A percentile compares a stretch with the other conserved stretches of the same genome.
Conservation (phyloP, 2,329 filamentous ascomycete genomes). For the Cryphonectria japonica region DNA sequence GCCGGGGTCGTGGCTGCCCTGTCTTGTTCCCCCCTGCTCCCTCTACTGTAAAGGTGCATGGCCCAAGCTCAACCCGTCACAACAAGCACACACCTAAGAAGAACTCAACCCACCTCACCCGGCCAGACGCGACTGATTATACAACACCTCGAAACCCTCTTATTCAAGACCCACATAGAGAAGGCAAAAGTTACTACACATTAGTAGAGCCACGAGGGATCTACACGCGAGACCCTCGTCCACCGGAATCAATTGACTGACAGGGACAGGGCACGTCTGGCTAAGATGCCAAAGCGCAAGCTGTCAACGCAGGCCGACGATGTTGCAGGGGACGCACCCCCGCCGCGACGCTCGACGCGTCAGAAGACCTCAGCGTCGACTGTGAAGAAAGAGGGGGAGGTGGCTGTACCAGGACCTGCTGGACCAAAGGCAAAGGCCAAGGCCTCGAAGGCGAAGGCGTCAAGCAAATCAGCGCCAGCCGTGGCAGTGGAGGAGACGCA, state of each 20-base stretch:
- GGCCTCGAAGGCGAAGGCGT: not conserved
- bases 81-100: not conserved
- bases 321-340: constrained; percentile 14
- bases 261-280: not conserved
- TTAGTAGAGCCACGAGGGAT: not conserved
- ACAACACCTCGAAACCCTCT: not conserved
- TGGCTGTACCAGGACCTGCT: not conserved
- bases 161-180: not conserved
- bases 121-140: not conserved
- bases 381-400: not conserved
- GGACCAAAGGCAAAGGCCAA: not conserved
- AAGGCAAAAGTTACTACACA: not conserved
- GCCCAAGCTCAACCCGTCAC: not conserved
- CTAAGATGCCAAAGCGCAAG: constrained; percentile 25
- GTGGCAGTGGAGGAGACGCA: no score
- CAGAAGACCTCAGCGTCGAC: constrained; percentile 21
- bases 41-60: not conserved
- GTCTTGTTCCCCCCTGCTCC: not conserved
- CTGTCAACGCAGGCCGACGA: constrained; percentile 6
- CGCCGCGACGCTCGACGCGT: constrained; percentile 27
- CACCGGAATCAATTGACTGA: not conserved
- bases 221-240: not conserved
- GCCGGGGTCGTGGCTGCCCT: not conserved
- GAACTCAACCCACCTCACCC: not conserved
- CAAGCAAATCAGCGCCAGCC: not conserved